Evolutionary conservation across 352 stramenopile genomes (phyloP).

Genomic region (Phytopythium boreale): DNA sequence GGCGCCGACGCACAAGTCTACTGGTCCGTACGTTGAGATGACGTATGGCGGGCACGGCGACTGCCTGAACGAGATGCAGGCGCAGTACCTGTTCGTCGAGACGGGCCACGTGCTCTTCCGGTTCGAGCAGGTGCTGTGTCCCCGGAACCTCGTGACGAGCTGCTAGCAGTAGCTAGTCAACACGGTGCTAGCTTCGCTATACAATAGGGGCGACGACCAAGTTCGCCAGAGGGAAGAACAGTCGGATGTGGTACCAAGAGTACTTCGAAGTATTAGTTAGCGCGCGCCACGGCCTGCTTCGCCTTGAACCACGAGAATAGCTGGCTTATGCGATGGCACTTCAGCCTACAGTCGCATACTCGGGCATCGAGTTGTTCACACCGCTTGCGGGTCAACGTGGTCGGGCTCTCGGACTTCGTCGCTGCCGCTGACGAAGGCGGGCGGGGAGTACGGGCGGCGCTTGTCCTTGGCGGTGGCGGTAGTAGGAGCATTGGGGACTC

Average conservation of each 20-base stretch:
- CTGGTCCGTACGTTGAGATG: slow-evolving; percentile 25
- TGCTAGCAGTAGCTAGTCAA: slow-evolving; percentile 3
- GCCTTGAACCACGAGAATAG: not conserved
- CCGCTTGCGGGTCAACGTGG: not conserved
- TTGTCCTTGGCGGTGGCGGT: not conserved
- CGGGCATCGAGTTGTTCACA: not conserved
- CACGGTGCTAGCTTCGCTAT: not conserved
- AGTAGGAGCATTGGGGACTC: not conserved
- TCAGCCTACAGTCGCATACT: not conserved
- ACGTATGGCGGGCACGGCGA: slow-evolving; percentile 37
- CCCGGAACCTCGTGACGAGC: slow-evolving; percentile 26
- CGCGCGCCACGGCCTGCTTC: too few relatives aligned
- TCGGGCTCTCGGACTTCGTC: not conserved
- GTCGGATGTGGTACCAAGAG: too few relatives aligned
- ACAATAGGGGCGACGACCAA: too few relatives aligned
- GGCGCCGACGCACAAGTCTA: not conserved
- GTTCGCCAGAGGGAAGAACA: too few relatives aligned
- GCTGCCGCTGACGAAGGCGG: not conserved
- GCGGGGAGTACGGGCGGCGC: slow-evolving; percentile 1
- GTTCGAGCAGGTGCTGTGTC: slow-evolving; percentile 39
- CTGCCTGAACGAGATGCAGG: slow-evolving; percentile 29
- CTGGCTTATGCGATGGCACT: not conserved
- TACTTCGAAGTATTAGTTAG: too few relatives aligned
- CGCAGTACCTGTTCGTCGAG: slow-evolving; percentile 38
- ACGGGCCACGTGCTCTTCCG: slow-evolving; percentile 36